These are phyloP conservation scores for Paraphaeosphaeria minitans DNA, from an alignment of 2,329 filamentous ascomycete genomes.

Conservation along the genomic window DNA sequence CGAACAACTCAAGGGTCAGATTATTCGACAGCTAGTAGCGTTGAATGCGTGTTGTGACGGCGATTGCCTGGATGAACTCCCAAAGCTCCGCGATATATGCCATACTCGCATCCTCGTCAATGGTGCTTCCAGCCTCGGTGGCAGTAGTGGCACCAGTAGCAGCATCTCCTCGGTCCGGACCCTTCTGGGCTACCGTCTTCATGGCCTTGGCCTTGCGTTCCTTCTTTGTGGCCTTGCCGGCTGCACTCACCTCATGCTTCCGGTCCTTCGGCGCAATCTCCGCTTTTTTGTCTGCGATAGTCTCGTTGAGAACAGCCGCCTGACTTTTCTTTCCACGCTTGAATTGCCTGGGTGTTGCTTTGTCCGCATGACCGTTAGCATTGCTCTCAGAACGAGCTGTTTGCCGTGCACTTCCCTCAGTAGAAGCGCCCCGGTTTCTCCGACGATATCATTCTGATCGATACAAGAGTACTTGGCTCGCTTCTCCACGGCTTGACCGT, in stretches of 20 bases:
- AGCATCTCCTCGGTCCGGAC: background rate
- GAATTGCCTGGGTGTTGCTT: background rate
- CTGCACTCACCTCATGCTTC: background rate
- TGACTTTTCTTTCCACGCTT: background rate
- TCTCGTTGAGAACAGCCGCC: background rate
- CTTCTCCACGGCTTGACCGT: no score
- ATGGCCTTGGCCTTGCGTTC: background rate
- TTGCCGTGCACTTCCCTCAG: background rate
- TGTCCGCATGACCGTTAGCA: background rate
- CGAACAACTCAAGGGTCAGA: background rate
- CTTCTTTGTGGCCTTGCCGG: background rate
- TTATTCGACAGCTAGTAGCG: background rate
- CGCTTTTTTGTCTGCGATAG: background rate
- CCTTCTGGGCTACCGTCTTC: constrained; percentile 1
- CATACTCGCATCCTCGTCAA: background rate
- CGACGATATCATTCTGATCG: background rate
- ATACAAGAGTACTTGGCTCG: no score
- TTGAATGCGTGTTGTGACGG: background rate
- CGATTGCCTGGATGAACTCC: background rate
- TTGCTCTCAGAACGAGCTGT: background rate
- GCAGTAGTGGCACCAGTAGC: background rate
- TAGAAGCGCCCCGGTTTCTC: background rate
- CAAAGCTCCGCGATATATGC: background rate
- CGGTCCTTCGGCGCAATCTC: background rate
- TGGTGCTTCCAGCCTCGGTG: no score